Percentiles rank a stretch among this genome's conserved stretches.
phyloP scores from a whole-genome alignment of 2,329 filamentous ascomycete genomes.

The Penicillium polonicum region DNA sequence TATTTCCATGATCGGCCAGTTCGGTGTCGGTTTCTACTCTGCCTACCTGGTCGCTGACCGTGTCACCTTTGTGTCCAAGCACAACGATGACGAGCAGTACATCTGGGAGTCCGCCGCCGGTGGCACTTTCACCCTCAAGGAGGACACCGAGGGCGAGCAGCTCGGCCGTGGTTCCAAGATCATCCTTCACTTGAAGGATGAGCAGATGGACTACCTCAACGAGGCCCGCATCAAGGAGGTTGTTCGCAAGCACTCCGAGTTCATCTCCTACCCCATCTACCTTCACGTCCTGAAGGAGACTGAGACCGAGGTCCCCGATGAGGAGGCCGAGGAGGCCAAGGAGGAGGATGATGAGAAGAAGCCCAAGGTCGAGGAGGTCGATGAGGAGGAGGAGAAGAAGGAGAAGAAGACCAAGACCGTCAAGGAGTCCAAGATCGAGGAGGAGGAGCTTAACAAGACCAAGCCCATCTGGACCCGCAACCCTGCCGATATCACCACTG shows the following conservation, averaged over 20 bases:
- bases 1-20: conserved; percentile 99
- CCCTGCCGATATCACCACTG: conserved; percentile 87
- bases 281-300: conserved; percentile 99
- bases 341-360: conserved; percentile 87
- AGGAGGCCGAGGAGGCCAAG: conserved; percentile 76
- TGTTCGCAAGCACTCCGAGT: conserved; percentile 99
- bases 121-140: conserved; percentile 90
- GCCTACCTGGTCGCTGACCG: conserved; percentile 98
- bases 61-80: conserved; percentile 93
- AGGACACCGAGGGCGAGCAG: conserved; percentile 86
- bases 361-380: conserved; percentile 90
- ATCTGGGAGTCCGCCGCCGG: conserved; percentile 97
- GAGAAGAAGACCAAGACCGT: conserved; percentile 98
- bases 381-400: conserved; percentile 78
- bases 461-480: conserved; percentile 99
- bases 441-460: conserved; percentile 99
- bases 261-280: conserved; percentile 99
- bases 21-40: conserved; percentile 99
- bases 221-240: conserved; percentile 99
- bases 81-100: conserved; percentile 99
- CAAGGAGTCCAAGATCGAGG: conserved; percentile 97
- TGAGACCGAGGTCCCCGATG: conserved; percentile 97
- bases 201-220: conserved; percentile 97
- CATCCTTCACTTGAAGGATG: conserved; percentile 98
- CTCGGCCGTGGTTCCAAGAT: conserved; percentile 97